A percentile compares a stretch with the other conserved stretches of the same genome.
These are phyloP conservation scores for Linnemannia zychae DNA, from an alignment of 192 early-diverging fungal species.

Conservation along the genomic window DNA sequence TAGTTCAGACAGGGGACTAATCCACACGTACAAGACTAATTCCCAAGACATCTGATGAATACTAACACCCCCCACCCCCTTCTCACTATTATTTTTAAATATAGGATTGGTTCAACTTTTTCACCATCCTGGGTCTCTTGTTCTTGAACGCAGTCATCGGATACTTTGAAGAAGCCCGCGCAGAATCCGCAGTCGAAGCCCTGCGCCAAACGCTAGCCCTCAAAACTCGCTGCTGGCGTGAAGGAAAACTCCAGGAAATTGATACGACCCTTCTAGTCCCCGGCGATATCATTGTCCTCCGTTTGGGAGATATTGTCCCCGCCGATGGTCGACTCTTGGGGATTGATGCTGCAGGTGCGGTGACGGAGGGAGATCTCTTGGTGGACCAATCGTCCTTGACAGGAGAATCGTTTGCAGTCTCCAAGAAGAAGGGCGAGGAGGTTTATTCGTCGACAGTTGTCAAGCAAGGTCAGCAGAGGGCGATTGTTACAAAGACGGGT, in stretches of 20 bases:
- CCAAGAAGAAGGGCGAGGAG: conserved; percentile 67
- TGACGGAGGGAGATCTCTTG: conserved; percentile 64
- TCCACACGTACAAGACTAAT: not conserved
- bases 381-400: conserved; percentile 83
- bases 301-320: conserved; percentile 84
- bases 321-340: conserved; percentile 74
- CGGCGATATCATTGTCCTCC: conserved; percentile 80
- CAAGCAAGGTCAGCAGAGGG: conserved; percentile 82
- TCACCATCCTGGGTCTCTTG: conserved; percentile 69
- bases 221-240: conserved; percentile 71
- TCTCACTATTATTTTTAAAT: conserved; percentile 64
- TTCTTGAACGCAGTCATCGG: conserved; percentile 80
- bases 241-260: conserved; percentile 64
- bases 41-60: not conserved
- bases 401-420: conserved; percentile 79
- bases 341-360: conserved; percentile 64
- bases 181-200: conserved; percentile 79
- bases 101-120: conserved; percentile 72
- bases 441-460: conserved; percentile 80
- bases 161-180: conserved; percentile 78
- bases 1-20: not conserved
- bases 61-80: not conserved
- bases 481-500: conserved; percentile 79
- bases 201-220: conserved; percentile 81
- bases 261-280: conserved; percentile 70